Evolutionary conservation across 257 asterid genomes (phyloP).

Genomic region (Salvia rosmarinus): DNA sequence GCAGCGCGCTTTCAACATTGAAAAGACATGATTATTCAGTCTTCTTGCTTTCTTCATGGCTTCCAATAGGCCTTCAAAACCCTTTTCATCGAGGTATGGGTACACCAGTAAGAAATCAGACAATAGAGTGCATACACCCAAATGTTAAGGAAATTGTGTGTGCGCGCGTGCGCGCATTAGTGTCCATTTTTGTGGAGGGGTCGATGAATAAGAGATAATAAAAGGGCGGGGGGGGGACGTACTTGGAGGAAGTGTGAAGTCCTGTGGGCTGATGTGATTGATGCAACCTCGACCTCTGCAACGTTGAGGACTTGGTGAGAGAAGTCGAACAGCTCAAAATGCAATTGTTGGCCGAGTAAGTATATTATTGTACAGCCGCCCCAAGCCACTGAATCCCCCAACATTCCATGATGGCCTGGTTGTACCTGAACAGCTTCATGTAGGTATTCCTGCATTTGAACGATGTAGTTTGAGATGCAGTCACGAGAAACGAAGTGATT

Average conservation of each 20-base stretch:
- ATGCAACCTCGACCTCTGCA: conserved; percentile 85
- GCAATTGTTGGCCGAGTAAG: conserved; percentile 93
- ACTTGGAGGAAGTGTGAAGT: conserved; percentile 64
- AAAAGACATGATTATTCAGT: conserved; percentile 80
- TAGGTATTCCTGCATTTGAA: conserved; percentile 68
- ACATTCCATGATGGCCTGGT: conserved; percentile 60
- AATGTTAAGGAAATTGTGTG: background rate
- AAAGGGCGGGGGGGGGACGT: background rate
- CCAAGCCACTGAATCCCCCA: conserved; percentile 98
- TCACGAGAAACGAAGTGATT: background rate
- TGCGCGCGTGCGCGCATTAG: background rate
- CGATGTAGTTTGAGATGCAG: conserved; percentile 6
- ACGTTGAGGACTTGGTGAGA: conserved; percentile 96
- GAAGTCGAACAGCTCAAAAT: conserved; percentile 90
- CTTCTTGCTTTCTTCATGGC: conserved; percentile 96
- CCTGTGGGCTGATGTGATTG: conserved; percentile 56
- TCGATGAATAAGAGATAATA: background rate
- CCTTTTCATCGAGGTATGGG: conserved; percentile 42
- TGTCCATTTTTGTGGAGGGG: no score
- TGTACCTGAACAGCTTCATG: conserved; percentile 71
- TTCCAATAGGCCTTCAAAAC: conserved; percentile 65
- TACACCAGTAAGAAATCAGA: conserved; percentile 15
- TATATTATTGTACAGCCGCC: conserved; percentile 96
- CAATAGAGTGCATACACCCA: no score
- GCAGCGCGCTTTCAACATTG: conserved; percentile 93